Base-by-base conservation (phyloP, 257 asterid species). In the Mentha longifolia region DNA sequence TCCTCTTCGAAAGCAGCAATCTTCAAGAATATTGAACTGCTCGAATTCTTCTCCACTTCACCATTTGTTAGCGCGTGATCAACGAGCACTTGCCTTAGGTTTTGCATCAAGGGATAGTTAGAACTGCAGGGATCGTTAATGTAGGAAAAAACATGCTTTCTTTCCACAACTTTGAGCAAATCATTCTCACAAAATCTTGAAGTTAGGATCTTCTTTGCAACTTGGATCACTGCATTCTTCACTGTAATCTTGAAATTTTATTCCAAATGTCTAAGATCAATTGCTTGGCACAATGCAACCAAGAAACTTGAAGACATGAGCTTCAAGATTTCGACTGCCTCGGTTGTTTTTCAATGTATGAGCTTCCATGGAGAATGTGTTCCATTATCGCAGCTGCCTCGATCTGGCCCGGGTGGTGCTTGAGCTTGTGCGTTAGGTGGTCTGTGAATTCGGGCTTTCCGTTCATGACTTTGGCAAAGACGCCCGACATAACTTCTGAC, bases 401-500 rank as follows among this genome's bases (percentile, higher is more conserved):
- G 25, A 22, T 22, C 25, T 22, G 25, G 25, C 25, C 25, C 2
- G 25, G 25, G 25, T 22, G 86, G 77, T 79, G 86, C 82, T 82
- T 82, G 25, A 82, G 46, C 13, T 74, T 74, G 22, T 81, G 85
- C 1, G 81, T 81, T 68, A 81, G 70, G 56, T 78, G 77, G 11
- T 81, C 85, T 6, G 83, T 78, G 58, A 81, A 81, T 31, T 81
- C 83, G 41, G 85, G 81, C 79, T 81, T 81, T 8, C 86, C 86
- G 5, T 75, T 76, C 83, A 81, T 81, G 1, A 75, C 86, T 15
- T 81, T 83, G 3, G 85, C 83, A 37, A 81, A 81, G 15, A 78
- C 12, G 0, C 79, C 85, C 0, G 85, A 81, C 6, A 69, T 14
- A 17, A 81, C 85, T n/a, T 74, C 80, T 0, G 83, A 50, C 3